Base-by-base conservation (phyloP, 1,284 basidiomycete genomes). In the Trichosporon asahii region DNA sequence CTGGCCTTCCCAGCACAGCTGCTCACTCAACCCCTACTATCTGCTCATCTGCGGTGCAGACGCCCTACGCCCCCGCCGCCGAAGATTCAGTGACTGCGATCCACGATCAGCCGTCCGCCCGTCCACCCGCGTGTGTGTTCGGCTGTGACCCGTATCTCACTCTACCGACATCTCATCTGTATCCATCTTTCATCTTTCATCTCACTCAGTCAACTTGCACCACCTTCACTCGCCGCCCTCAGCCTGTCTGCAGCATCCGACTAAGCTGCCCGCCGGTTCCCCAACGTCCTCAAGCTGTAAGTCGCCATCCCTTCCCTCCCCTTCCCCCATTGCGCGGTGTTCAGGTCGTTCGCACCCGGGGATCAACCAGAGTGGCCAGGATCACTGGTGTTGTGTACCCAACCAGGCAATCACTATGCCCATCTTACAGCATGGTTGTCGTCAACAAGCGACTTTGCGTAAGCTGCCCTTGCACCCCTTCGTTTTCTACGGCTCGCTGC, bases 61-160 rank as follows among this genome's bases (percentile, higher is more conserved):
- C 18, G 18, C 49, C 40, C 40, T n/a, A 21, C 49, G 49, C 49
- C 44, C 31, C n/a, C 49, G 49, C 23, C 21, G 49, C 49, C 49
- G 21, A 25, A 37, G 23, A 12, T 25, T 53, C 49, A 9, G 49
- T 18, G 49, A 53, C 49, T 9, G 49, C n/a, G 23, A 53, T 25
- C 49, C 57, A 7, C 57, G 29, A 61, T 61, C 57, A 61, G 29
- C 57, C 57, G 57, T 23, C 29, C 57, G n/a, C 21, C 57, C 57
- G 31, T 9, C 31, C 31, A n/a, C n/a, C n/a, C n/a, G n/a, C n/a
- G 57, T n/a, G 57, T 61, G 57, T n/a, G 57, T 61, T 18, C 7
- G 29, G 18, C 27, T 31, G 18, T 18, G 14, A 61, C 12, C 57
- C 57, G 57, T n/a, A 61, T n/a, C 57, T 8, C 29, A 31, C 29